These are phyloP conservation scores for Lactifluus piperatus DNA, from an alignment of 768 basidiomycete species.

Conservation along the genomic window DNA sequence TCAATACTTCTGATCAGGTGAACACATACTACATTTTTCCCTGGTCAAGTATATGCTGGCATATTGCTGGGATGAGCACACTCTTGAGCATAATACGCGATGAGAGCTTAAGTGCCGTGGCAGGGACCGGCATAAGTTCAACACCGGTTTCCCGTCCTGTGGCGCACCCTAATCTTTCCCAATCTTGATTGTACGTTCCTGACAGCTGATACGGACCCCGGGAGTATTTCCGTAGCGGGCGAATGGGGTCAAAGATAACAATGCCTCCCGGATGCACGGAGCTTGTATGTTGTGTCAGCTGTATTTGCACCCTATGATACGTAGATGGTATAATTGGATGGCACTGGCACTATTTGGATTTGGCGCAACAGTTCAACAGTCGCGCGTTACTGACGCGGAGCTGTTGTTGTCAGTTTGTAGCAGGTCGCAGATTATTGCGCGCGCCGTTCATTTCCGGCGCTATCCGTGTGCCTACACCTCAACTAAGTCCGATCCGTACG, in stretches of 20 bases:
- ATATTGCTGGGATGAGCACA: neutral
- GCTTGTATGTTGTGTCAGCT: neutral
- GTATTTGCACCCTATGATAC: neutral
- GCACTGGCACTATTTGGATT: too few relatives aligned
- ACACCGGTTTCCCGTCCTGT: neutral
- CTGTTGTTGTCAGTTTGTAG: constrained; percentile 34
- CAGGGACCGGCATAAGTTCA: too few relatives aligned
- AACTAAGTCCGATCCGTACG: too few relatives aligned
- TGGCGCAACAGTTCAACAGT: neutral
- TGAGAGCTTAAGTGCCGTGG: neutral
- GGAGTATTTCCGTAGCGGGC: neutral
- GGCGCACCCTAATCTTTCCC: neutral
- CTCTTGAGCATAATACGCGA: neutral
- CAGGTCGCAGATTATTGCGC: too few relatives aligned
- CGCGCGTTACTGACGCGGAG: constrained; percentile 5
- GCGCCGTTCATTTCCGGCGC: too few relatives aligned
- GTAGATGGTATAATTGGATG: neutral
- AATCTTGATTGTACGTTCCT: neutral
- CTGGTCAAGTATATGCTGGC: neutral
- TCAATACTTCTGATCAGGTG: neutral
- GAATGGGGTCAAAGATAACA: neutral
- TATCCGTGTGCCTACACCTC: too few relatives aligned
- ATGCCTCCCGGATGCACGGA: neutral
- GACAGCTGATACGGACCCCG: neutral
- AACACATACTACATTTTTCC: neutral